Percentiles rank a stretch among this genome's conserved stretches.
These are phyloP conservation scores for Darksidea phi DNA, from an alignment of 495 filamentous ascomycete species.

Conservation along the genomic window DNA sequence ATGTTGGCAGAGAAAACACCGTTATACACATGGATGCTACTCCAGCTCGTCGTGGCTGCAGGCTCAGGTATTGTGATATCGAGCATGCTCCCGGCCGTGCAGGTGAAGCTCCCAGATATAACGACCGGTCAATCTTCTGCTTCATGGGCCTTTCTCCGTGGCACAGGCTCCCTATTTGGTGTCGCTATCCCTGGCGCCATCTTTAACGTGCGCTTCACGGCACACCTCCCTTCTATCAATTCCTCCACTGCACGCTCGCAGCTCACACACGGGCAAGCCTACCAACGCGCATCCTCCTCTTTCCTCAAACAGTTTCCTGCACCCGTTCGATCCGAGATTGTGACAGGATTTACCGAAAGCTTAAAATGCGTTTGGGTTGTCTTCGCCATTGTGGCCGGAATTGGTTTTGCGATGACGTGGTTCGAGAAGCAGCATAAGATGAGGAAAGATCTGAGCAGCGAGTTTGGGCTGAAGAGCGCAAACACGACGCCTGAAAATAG, in stretches of 20 bases:
- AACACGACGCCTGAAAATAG: background rate
- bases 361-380: conserved; percentile 22
- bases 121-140: conserved; percentile 49
- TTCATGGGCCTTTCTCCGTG: conserved; percentile 59
- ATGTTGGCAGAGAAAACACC: conserved; percentile 47
- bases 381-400: background rate
- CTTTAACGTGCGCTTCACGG: conserved; percentile 39
- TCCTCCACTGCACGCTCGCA: background rate
- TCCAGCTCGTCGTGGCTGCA: conserved; percentile 49
- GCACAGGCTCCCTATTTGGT: conserved; percentile 61
- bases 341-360: conserved; percentile 10
- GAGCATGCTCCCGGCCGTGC: conserved; percentile 50
- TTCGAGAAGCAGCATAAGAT: conserved; percentile 24
- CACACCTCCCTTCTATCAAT: conserved; percentile 3
- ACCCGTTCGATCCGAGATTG: conserved; percentile 6
- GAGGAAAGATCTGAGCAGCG: conserved; percentile 18
- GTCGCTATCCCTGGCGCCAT: conserved; percentile 59
- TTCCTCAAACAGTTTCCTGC: conserved; percentile 13
- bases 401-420: conserved; percentile 14
- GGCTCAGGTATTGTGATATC: conserved; percentile 53
- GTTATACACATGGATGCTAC: conserved; percentile 47
- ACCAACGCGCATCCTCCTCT: conserved; percentile 18
- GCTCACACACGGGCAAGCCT: conserved; percentile 17
- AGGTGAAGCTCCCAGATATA: conserved; percentile 48
- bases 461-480: conserved; percentile 19